Percentiles rank a stretch among this genome's conserved stretches.
Evolutionary conservation across 768 basidiomycete species (phyloP).

Genomic region (Cytidiella melzeri): DNA sequence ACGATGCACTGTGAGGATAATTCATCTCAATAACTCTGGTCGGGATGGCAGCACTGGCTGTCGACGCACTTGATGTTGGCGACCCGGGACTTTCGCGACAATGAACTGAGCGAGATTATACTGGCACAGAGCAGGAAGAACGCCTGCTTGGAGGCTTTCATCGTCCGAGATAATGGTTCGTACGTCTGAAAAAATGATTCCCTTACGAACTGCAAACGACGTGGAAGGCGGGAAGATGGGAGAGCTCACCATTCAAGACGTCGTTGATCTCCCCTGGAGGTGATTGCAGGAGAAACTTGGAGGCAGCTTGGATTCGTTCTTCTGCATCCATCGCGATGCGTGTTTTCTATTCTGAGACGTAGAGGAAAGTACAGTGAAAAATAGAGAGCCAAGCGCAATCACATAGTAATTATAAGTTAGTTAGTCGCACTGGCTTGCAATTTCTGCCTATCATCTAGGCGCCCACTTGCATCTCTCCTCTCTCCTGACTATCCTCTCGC

Average conservation of each 20-base stretch:
- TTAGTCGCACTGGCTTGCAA: too few relatives aligned
- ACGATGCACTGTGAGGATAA: slow-evolving; percentile 61
- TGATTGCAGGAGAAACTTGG: slow-evolving; percentile 78
- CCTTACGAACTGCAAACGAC: too few relatives aligned
- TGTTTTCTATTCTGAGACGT: too few relatives aligned
- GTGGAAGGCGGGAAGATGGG: slow-evolving; percentile 1
- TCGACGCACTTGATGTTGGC: slow-evolving; percentile 62
- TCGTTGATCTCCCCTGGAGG: slow-evolving; percentile 98
- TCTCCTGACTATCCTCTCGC: too few relatives aligned
- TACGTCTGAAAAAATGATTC: slow-evolving; percentile 59
- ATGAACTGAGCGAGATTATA: slow-evolving; percentile 90
- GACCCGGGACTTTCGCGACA: slow-evolving; percentile 76
- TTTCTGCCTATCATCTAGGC: not conserved
- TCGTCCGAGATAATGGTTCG: slow-evolving; percentile 88
- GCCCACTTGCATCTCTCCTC: not conserved
- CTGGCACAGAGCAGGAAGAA: slow-evolving; percentile 70
- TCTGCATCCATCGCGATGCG: slow-evolving; percentile 51
- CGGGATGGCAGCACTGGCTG: not conserved
- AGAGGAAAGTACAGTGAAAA: too few relatives aligned
- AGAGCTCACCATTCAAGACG: slow-evolving; percentile 71
- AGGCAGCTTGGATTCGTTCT: slow-evolving; percentile 67
- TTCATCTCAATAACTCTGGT: not conserved
- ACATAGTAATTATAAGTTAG: too few relatives aligned
- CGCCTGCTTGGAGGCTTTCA: slow-evolving; percentile 68
- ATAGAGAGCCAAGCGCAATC: too few relatives aligned